These are phyloP conservation scores for Cercospora sp. DNA, from an alignment of 2,329 filamentous ascomycete genomes.

Conservation along the genomic window DNA sequence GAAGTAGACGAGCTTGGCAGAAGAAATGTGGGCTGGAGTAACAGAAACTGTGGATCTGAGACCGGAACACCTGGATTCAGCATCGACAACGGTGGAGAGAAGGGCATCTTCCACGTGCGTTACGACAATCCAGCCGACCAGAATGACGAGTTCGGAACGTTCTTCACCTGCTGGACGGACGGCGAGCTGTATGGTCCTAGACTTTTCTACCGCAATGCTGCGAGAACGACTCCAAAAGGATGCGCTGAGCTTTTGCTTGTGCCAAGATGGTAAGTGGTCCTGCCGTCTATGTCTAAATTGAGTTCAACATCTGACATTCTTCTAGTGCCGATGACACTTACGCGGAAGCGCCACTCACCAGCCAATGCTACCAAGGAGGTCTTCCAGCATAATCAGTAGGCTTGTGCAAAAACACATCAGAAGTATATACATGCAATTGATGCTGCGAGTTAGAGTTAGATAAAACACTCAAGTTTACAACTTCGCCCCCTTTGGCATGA, in stretches of 20 bases:
- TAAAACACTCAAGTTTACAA: slow-evolving; percentile 12
- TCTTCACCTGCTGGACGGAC: slow-evolving; percentile 15
- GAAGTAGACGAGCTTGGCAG: slow-evolving; percentile 11
- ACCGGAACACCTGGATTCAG: slow-evolving; percentile 5
- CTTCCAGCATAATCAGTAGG: neutral
- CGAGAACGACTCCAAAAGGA: slow-evolving; percentile 8
- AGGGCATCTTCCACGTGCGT: slow-evolving; percentile 8
- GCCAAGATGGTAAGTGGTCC: slow-evolving; percentile 12
- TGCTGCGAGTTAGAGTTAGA: neutral
- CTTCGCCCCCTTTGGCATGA: slow-evolving; percentile 60
- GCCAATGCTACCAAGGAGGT: neutral
- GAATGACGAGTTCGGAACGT: slow-evolving; percentile 12
- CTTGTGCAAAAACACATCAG: neutral
- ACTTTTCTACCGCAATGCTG: slow-evolving; percentile 11
- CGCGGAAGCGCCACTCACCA: neutral
- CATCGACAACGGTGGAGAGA: neutral
- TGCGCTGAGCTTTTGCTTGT: slow-evolving; percentile 20
- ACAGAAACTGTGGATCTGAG: neutral
- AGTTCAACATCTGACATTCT: neutral
- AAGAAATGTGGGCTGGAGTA: slow-evolving; percentile 15
- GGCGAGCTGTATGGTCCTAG: slow-evolving; percentile 16
- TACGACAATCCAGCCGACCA: slow-evolving; percentile 15
- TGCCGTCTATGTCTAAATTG: neutral
- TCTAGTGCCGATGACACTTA: neutral
- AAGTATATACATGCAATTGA: neutral